Evolutionary conservation across 2,329 filamentous ascomycete genomes (phyloP), one percentile per base, ranked within the genome.

Genomic region (Botrytis elliptica): DNA sequence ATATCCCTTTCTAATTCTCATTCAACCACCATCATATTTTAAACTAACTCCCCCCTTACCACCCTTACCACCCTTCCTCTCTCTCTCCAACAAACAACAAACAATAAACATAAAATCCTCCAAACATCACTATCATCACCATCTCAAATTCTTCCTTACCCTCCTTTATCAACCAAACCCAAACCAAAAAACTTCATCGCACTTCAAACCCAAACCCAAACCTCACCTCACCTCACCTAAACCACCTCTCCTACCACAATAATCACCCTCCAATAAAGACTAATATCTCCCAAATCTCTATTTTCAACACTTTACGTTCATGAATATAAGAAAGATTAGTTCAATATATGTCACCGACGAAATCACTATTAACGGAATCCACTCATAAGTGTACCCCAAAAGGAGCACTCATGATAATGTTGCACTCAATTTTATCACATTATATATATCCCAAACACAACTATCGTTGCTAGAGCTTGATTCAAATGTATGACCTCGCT

Each of bases 341-440:
- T 33, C 33, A 33, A 33, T 33, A 3, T 3, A 33, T 33, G 33
- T 33, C 33, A 33, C 3, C 14, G 6, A 29, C 3, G 1, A 0
- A 7, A 16, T 8, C 25, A 55, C 7, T 29, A 55, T 29, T 8
- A 1, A 8, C 14, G 0, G 9, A 18, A 3, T 6, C 6, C 1
- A 29, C 3, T 6, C 14, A 16, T 29, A 18, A 3, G 8, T 16
- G 1, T 1, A 55, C 18, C 14, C 25, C 6, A 7, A 8, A 18
- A 22, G 7, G 14, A 14, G 4, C 52, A 3, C n/a, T 16, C n/a
- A 29, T 55, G 6, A 55, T 55, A 29, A 52, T 3, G 29, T 18
- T 4, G 1, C 14, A 29, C 3, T 29, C 7, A 29, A 6, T n/a
- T 29, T 29, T 1, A 18, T 18, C n/a, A 55, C 52, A 29, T 29